Conservation (phyloP, 345 rosid genomes). For the Camelina sativa region DNA sequence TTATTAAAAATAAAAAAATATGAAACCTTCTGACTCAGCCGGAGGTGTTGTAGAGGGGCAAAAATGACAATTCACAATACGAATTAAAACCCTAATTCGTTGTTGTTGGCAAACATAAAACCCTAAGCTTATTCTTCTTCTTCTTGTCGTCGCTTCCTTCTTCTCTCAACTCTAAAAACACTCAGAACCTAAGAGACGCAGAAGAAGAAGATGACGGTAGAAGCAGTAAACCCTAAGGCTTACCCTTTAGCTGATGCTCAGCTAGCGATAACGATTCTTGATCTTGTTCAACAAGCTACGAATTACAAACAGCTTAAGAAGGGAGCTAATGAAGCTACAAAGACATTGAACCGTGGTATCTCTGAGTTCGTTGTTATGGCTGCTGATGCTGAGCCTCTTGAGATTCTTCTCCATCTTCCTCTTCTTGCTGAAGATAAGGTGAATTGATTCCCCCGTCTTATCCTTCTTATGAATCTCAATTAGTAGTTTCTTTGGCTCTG, state of each 20-base stretch:
- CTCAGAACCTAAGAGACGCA: background rate
- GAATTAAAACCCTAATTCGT: constrained; percentile 17
- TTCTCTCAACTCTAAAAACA: background rate
- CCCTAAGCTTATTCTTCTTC: constrained; percentile 32
- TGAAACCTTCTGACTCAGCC: background rate
- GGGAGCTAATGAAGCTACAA: constrained; percentile 95
- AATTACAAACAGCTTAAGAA: constrained; percentile 96
- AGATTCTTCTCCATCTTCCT: constrained; percentile 79
- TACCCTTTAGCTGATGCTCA: constrained; percentile 82
- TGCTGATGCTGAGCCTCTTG: constrained; percentile 80
- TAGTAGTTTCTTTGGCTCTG: background rate
- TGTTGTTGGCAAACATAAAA: background rate
- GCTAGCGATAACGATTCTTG: constrained; percentile 71
- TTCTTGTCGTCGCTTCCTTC: background rate
- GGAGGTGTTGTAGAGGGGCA: background rate
- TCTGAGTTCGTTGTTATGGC: constrained; percentile 88
- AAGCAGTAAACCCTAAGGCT: constrained; percentile 85
- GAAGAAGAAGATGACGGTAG: constrained; percentile 41
- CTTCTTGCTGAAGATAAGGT: constrained; percentile 89
- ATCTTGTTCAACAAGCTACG: constrained; percentile 92
- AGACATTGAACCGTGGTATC: constrained; percentile 92
- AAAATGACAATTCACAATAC: background rate
- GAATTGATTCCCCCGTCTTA: background rate
- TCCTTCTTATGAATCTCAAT: constrained; percentile 5
- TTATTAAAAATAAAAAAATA: background rate